Evolutionary conservation across 1,284 basidiomycete genomes (phyloP).

Genomic region (Blastosporella zonata): DNA sequence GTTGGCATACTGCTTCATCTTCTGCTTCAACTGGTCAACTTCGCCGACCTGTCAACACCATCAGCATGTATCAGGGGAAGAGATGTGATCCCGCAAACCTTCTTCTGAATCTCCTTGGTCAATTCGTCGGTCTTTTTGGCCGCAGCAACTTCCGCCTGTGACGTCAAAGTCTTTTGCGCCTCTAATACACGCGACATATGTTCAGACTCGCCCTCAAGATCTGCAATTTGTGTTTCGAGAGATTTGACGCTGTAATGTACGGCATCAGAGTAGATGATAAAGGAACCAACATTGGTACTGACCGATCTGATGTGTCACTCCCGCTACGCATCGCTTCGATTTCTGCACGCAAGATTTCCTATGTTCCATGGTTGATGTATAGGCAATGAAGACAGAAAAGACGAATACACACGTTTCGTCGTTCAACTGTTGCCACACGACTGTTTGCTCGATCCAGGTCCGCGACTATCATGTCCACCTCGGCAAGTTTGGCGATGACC

Average conservation of each 20-base stretch:
- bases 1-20: constrained; percentile 73
- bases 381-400: neutral
- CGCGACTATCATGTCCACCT: constrained; percentile 89
- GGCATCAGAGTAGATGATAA: neutral
- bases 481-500: constrained; percentile 81
- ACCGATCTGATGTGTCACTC: constrained; percentile 75
- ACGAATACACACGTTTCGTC: constrained; percentile 70
- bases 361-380: constrained; percentile 3
- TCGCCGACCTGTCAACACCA: constrained; percentile 47
- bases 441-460: constrained; percentile 93
- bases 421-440: constrained; percentile 87
- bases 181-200: constrained; percentile 70
- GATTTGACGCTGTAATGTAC: constrained; percentile 54
- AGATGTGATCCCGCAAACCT: constrained; percentile 35
- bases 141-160: constrained; percentile 46
- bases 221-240: constrained; percentile 69
- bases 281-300: constrained; percentile 20
- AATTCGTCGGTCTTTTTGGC: constrained; percentile 62
- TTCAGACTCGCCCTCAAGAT: constrained; percentile 73
- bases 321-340: constrained; percentile 87
- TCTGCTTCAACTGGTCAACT: constrained; percentile 62
- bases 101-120: constrained; percentile 56
- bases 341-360: constrained; percentile 92
- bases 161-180: constrained; percentile 57
- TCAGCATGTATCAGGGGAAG: constrained; percentile 4